phyloP scores from a whole-genome alignment of 2,329 filamentous ascomycete genomes.

The Clonostachys rhizophaga region DNA sequence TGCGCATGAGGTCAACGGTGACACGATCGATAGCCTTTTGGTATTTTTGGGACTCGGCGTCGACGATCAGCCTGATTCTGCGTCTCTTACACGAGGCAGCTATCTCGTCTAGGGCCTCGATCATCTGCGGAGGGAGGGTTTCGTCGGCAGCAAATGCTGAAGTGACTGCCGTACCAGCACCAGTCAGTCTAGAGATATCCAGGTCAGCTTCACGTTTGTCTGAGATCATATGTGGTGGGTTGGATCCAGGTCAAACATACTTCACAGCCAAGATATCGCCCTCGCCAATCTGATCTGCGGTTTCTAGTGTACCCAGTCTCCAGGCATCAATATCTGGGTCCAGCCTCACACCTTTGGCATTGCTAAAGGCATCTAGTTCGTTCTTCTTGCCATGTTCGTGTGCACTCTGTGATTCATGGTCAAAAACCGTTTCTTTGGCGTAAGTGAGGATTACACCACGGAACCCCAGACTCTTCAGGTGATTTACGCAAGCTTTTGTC shows the following conservation, averaged over 20 bases:
- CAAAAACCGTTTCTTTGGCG: conserved; percentile 35
- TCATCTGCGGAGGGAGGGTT: conserved; percentile 31
- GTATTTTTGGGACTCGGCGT: conserved; percentile 39
- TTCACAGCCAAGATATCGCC: conserved; percentile 30
- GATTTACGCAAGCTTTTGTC: conserved; percentile 33
- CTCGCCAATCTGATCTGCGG: conserved; percentile 19
- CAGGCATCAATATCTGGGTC: conserved; percentile 25
- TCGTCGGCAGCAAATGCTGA: conserved; percentile 25
- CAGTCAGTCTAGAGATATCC: conserved; percentile 24
- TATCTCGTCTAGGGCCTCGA: conserved; percentile 32
- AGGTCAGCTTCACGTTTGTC: neutral
- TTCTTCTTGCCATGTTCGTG: conserved; percentile 18
- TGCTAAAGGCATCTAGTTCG: conserved; percentile 20
- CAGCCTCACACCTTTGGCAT: conserved; percentile 26
- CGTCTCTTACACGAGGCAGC: conserved; percentile 27
- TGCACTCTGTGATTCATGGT: conserved; percentile 20
- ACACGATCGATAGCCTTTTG: conserved; percentile 28
- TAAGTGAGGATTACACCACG: conserved; percentile 53
- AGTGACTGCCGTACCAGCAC: conserved; percentile 32
- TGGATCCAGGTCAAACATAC: conserved; percentile 14
- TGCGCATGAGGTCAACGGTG: conserved; percentile 26
- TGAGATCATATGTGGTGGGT: neutral
- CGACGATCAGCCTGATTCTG: conserved; percentile 34
- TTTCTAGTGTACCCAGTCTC: conserved; percentile 22
- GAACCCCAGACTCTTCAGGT: conserved; percentile 44